These are phyloP conservation scores for Parietichytrium sp. DNA, from an alignment of 108 stramenopile genomes.

Conservation along the genomic window DNA sequence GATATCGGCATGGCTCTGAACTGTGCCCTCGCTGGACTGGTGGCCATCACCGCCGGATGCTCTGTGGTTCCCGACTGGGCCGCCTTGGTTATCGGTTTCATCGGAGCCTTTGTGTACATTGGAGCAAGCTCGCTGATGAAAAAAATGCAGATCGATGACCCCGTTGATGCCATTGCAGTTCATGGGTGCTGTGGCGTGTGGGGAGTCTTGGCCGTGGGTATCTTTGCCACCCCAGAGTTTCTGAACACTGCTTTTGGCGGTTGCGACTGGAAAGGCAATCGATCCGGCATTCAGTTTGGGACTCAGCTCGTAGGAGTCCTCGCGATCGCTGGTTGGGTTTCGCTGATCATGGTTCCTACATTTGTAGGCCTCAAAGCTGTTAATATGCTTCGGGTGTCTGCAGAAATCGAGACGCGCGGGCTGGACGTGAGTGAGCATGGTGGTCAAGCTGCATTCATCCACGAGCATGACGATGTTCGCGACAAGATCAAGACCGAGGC, in stretches of 20 bases:
- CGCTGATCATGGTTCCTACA: constrained; percentile 70
- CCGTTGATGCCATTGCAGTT: constrained; percentile 52
- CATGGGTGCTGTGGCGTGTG: neutral
- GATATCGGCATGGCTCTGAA: neutral
- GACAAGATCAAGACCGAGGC: no score
- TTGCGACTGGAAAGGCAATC: neutral
- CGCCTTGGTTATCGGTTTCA: constrained; percentile 44
- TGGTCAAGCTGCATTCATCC: constrained; percentile 25
- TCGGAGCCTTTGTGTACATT: constrained; percentile 27
- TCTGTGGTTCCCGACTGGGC: constrained; percentile 42
- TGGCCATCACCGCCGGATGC: constrained; percentile 60
- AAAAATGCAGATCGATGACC: constrained; percentile 44
- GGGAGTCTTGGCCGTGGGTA: neutral
- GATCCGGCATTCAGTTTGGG: constrained; percentile 54
- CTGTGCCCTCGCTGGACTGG: constrained; percentile 47
- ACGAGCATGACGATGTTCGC: no score
- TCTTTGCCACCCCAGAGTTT: constrained; percentile 1
- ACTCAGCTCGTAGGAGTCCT: constrained; percentile 71
- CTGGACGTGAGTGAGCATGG: constrained; percentile 58
- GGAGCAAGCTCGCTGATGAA: neutral
- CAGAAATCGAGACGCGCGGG: constrained; percentile 68
- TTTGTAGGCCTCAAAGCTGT: constrained; percentile 65
- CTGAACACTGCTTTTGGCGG: neutral
- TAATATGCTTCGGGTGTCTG: constrained; percentile 75
- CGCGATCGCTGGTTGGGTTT: constrained; percentile 76